Evolutionary conservation across 495 filamentous ascomycete species (phyloP).

Genomic region (Neurospora africana): DNA sequence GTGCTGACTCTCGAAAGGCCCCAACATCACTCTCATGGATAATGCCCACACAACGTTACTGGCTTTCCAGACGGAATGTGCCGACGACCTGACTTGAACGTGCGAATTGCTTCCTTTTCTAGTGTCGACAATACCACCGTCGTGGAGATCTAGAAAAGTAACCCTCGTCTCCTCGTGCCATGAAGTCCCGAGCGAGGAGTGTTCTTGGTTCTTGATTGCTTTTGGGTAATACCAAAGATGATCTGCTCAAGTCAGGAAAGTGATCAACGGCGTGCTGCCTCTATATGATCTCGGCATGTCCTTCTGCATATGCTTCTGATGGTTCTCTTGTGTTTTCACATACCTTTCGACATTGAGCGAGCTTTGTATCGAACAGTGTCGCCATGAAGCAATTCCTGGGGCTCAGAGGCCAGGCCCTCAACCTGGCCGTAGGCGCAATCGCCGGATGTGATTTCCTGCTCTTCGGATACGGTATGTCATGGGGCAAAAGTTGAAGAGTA

Average conservation of each 20-base stretch:
- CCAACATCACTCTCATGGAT: not conserved
- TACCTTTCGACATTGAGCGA: not conserved
- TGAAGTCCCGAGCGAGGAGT: not conserved
- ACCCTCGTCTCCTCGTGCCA: not conserved
- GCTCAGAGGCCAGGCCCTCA: constrained; percentile 54
- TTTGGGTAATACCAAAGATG: not conserved
- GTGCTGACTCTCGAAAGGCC: not conserved
- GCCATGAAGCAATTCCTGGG: constrained; percentile 47
- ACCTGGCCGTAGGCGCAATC: constrained; percentile 56
- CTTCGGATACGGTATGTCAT: constrained; percentile 31
- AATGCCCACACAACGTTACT: not conserved
- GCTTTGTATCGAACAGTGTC: not conserved
- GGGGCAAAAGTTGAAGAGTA: not conserved
- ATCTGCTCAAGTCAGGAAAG: not conserved
- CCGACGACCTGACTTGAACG: not conserved
- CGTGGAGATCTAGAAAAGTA: not conserved
- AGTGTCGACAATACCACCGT: not conserved
- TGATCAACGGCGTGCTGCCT: not conserved
- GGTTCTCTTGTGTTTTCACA: not conserved
- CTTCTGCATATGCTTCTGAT: not conserved
- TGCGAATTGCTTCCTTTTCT: not conserved
- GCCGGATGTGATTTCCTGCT: constrained; percentile 62
- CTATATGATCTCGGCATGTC: not conserved
- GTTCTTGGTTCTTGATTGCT: not conserved
- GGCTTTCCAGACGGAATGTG: not conserved